Percentiles rank a stretch among this genome's conserved stretches.
Conservation (phyloP, 495 filamentous ascomycete genomes). For the Podospora fimiseda region DNA sequence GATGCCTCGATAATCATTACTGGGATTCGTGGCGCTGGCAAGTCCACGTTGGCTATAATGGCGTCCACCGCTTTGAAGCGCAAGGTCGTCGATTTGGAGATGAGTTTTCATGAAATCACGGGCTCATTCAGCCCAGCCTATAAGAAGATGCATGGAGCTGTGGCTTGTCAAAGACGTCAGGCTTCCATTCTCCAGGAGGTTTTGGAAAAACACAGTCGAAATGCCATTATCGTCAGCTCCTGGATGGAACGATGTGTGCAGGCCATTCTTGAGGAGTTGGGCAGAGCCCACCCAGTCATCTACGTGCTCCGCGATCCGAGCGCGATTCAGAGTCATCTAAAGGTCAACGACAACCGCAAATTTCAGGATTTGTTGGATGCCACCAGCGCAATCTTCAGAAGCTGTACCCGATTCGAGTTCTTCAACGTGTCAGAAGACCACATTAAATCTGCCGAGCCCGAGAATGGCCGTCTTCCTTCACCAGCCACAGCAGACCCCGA, state of each 20-base stretch:
- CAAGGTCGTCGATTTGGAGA: conserved; percentile 58
- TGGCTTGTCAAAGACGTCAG: conserved; percentile 51
- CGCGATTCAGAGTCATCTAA: conserved; percentile 54
- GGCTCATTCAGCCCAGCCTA: conserved; percentile 53
- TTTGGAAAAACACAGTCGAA: conserved; percentile 50
- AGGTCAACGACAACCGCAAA: conserved; percentile 45
- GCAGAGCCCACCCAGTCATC: conserved; percentile 58
- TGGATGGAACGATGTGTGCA: conserved; percentile 51
- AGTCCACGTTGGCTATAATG: conserved; percentile 64
- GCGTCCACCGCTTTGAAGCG: conserved; percentile 56
- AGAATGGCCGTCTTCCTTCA: conserved; percentile 10
- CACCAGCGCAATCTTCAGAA: conserved; percentile 46
- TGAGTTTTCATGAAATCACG: conserved; percentile 53
- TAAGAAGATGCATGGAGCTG: conserved; percentile 49
- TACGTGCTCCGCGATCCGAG: conserved; percentile 58
- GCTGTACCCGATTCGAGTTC: conserved; percentile 66
- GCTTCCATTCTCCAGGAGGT: conserved; percentile 52
- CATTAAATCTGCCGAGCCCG: conserved; percentile 4
- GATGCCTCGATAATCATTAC: conserved; percentile 63
- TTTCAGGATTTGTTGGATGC: conserved; percentile 42
- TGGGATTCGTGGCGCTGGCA: conserved; percentile 63
- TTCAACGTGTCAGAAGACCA: conserved; percentile 55
- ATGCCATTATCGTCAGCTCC: conserved; percentile 60
- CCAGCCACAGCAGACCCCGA: conserved; percentile 27
- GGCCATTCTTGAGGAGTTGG: conserved; percentile 46